These are phyloP conservation scores for Cylindrotheca fusiformis DNA, from an alignment of 108 stramenopile species.

Conservation along the genomic window DNA sequence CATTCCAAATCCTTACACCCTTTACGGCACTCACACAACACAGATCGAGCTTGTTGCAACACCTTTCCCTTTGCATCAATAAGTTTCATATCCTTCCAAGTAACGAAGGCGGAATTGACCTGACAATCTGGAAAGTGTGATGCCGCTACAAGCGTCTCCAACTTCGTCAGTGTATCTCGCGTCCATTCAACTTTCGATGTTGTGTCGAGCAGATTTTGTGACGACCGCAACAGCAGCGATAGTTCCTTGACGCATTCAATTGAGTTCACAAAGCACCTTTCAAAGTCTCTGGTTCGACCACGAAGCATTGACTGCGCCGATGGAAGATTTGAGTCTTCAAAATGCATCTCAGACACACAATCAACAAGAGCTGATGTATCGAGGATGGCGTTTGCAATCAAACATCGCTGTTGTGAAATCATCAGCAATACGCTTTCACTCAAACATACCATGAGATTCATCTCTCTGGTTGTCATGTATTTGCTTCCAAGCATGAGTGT, in stretches of 20 bases:
- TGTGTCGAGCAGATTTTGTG: conserved; percentile 23
- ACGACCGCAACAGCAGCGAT: conserved; percentile 36
- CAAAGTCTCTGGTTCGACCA: conserved; percentile 26
- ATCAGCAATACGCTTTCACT: conserved; percentile 49
- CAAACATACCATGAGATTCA: conserved; percentile 64
- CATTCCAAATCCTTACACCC: conserved; percentile 11
- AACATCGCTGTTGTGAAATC: conserved; percentile 33
- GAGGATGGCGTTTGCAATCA: conserved; percentile 9
- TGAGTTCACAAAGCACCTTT: conserved; percentile 22
- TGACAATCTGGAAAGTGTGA: background rate
- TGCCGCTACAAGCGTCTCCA: conserved; percentile 14
- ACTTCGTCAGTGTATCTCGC: conserved; percentile 24
- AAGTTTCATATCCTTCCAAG: conserved; percentile 5
- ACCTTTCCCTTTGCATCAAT: conserved; percentile 16
- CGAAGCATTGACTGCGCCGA: conserved; percentile 29
- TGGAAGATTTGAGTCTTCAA: conserved; percentile 29
- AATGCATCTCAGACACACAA: background rate
- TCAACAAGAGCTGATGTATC: conserved; percentile 11
- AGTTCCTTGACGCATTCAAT: conserved; percentile 50
- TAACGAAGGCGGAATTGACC: background rate
- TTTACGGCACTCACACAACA: conserved; percentile 21
- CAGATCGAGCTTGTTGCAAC: conserved; percentile 28
- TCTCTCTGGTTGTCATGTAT: conserved; percentile 74
- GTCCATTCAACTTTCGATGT: conserved; percentile 8
- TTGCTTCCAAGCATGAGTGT: conserved; percentile 65